Evolutionary conservation across 225 moss, liverwort and hornwort genomes (phyloP), one percentile per base, ranked within the genome.

Genomic region (Pseudisothecium myosuroides): DNA sequence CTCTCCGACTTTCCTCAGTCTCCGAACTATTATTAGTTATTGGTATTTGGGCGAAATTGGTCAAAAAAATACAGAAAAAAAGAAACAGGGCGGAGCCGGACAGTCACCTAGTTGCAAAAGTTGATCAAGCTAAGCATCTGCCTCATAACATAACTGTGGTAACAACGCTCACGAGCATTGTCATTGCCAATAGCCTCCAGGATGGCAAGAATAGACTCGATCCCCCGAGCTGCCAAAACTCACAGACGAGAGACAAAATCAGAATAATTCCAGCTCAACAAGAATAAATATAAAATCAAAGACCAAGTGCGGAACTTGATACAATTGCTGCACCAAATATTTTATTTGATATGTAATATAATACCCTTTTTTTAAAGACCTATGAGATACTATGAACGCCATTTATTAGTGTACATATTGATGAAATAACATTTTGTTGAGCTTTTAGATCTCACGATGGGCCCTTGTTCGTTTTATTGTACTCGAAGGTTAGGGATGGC

Each of bases 171-270:
- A 87, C 31, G 81, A 34, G 36, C 62, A 52, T 17, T 31, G 92
- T 85, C 47, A 50, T 72, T 76, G 87, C 89, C 62, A 85, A 9
- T 19, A 89, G 37, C 65, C 82, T 87, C 91, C 89, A 91, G 24
- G 78, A 81, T 50, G 61, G 89, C 36, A 89, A 85, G 58, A 39
- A 77, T 7, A 24, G 8, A 67, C 45, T 61, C 17, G 84, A 10
- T 10, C 60, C 88, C 3, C 34, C 88, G 13, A 2, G 19, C 90
- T 92, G 92, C 80, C 79, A 86, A 67, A 19, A 15, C 10, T 12
- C 71, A 76, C 62, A 72, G 6, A 37, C 26, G 31, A 54, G n/a
- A 52, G 12, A 41, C 36, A 52, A 36, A 23, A 45, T 85, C 69
- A 90, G 37, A 55, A 86, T 11, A 31, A 49, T n/a, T 20, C 2